These are phyloP conservation scores for Trichophaea hybrida DNA, from an alignment of 2,329 filamentous ascomycete genomes.

Conservation along the genomic window DNA sequence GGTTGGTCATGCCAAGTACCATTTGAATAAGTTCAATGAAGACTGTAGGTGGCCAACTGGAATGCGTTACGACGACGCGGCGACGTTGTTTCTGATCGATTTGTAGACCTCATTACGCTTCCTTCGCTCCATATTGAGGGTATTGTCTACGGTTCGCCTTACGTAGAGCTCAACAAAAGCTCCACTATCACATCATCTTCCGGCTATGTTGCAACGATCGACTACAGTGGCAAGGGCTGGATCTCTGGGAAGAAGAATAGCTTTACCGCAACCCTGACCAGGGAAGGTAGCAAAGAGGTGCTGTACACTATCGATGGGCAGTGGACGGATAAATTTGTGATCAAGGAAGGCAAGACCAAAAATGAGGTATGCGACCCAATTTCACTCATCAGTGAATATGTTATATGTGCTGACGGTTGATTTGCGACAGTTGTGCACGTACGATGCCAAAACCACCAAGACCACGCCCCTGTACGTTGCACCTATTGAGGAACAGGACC, in stretches of 20 bases:
- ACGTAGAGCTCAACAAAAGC: constrained; percentile 74
- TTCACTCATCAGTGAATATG: neutral
- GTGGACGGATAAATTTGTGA: constrained; percentile 72
- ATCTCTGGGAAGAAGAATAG: constrained; percentile 90
- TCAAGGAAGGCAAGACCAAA: constrained; percentile 50
- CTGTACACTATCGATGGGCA: constrained; percentile 75
- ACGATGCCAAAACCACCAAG: constrained; percentile 43
- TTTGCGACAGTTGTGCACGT: constrained; percentile 40
- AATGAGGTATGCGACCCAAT: constrained; percentile 31
- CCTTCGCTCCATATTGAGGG: constrained; percentile 88
- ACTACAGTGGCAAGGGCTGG: constrained; percentile 91
- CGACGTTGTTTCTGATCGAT: neutral
- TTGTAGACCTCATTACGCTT: constrained; percentile 65
- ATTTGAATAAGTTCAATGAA: constrained; percentile 38
- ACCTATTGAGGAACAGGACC: constrained; percentile 64
- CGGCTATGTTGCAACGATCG: constrained; percentile 76
- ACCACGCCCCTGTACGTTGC: constrained; percentile 57
- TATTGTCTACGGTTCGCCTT: constrained; percentile 70
- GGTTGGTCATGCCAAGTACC: constrained; percentile 63
- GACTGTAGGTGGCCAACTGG: constrained; percentile 28
- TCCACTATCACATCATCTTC: constrained; percentile 76
- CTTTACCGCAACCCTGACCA: constrained; percentile 61
- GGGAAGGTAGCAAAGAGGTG: constrained; percentile 51
- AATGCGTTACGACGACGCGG: neutral
- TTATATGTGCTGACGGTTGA: neutral